Conservation (phyloP, 2,329 filamentous ascomycete genomes). For the Sclerotinia glacialis region DNA sequence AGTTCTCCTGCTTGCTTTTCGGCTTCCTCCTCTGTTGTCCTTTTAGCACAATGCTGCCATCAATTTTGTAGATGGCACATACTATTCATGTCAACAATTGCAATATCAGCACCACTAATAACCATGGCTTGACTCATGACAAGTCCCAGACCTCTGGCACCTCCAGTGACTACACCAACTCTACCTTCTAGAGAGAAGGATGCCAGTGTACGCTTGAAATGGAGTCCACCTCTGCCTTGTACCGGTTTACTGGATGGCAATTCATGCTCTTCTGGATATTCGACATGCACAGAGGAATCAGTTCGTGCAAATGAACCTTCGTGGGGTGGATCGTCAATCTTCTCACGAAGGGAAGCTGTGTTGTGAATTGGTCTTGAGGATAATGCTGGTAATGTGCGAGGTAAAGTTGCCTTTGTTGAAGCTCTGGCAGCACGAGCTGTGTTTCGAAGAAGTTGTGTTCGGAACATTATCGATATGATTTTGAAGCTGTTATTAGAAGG, state of each 20-base stretch:
- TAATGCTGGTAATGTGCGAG: conserved; percentile 26
- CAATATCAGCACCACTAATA: conserved; percentile 81
- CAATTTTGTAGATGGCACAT: conserved; percentile 40
- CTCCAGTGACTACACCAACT: conserved; percentile 83
- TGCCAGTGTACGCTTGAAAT: conserved; percentile 81
- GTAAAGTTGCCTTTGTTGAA: conserved; percentile 24
- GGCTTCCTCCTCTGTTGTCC: conserved; percentile 70
- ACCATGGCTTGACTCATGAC: conserved; percentile 93
- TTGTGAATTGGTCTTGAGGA: conserved; percentile 30
- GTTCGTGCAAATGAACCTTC: conserved; percentile 65
- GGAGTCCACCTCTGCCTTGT: conserved; percentile 72
- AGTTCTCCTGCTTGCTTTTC: conserved; percentile 71
- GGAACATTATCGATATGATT: conserved; percentile 33
- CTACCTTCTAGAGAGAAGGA: conserved; percentile 83
- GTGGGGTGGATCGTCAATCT: conserved; percentile 31
- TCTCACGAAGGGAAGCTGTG: conserved; percentile 29
- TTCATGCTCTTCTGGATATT: conserved; percentile 72
- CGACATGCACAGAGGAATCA: conserved; percentile 71
- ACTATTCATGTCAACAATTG: conserved; percentile 94
- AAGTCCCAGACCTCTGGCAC: conserved; percentile 81
- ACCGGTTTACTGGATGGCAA: conserved; percentile 70
- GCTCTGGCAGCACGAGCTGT: conserved; percentile 32
- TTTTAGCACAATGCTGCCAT: conserved; percentile 25
- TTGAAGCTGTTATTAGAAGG: conserved; percentile 2
- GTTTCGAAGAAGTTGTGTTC: conserved; percentile 35